A percentile compares a stretch with the other conserved stretches of the same genome.
phyloP scores from a whole-genome alignment of 257 asterid species.

The Solanum neorickii region DNA sequence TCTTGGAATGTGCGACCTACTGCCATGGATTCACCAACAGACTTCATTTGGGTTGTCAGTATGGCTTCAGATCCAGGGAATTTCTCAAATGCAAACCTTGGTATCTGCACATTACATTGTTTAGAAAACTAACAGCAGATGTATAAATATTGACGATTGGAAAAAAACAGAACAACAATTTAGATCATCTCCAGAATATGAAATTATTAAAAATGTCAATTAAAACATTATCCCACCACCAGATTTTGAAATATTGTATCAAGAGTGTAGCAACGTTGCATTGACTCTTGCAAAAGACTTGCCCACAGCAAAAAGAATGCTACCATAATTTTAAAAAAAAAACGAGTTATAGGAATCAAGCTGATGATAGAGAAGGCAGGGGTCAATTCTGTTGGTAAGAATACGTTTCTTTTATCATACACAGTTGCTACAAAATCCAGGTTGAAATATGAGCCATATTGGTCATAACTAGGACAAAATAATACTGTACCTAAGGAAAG shows the following conservation, averaged over 20 bases:
- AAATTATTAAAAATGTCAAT: not conserved
- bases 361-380: not conserved
- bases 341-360: not conserved
- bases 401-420: not conserved
- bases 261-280: not conserved
- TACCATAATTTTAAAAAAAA: not conserved
- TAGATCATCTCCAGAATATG: not conserved
- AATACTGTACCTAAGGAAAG: not conserved
- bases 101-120: conserved; percentile 45
- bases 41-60: conserved; percentile 94
- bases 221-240: not conserved
- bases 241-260: not conserved
- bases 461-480: not conserved
- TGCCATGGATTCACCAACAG: conserved; percentile 99
- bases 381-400: not conserved
- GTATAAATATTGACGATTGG: not conserved
- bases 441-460: not conserved
- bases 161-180: not conserved
- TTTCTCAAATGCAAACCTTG: conserved; percentile 91
- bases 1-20: conserved; percentile 97
- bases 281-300: not conserved
- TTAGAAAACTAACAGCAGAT: not conserved
- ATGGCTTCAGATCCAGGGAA: conserved; percentile 98
- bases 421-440: not conserved
- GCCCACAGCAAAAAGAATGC: not conserved